A percentile compares a stretch with the other conserved stretches of the same genome.
Evolutionary conservation across 306 rosid species (phyloP).

Genomic region (Quercus wislizeni): DNA sequence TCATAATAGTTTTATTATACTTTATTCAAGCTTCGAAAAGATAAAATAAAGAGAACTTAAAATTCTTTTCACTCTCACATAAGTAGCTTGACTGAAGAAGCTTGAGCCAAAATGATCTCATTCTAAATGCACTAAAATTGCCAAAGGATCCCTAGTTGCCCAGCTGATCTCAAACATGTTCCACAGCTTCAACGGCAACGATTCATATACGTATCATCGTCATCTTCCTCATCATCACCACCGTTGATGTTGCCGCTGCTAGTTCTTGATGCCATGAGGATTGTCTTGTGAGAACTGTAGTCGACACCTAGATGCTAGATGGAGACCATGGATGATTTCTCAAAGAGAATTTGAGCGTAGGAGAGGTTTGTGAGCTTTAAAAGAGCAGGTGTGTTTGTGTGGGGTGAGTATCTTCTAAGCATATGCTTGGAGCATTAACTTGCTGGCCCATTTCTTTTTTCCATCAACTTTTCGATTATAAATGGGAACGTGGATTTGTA

Average conservation of each 20-base stretch:
- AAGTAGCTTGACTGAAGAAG: not conserved
- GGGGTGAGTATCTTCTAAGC: constrained; percentile 66
- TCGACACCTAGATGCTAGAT: not conserved
- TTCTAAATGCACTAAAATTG: constrained; percentile 25
- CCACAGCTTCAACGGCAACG: constrained; percentile 23
- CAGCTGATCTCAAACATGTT: constrained; percentile 48
- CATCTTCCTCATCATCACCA: constrained; percentile 25
- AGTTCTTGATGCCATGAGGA: constrained; percentile 15
- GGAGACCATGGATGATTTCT: constrained; percentile 15
- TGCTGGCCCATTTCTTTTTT: constrained; percentile 38
- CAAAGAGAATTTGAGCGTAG: constrained; percentile 27
- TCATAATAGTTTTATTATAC: not conserved
- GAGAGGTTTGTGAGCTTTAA: constrained; percentile 27
- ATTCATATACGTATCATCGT: not conserved
- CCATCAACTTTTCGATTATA: constrained; percentile 34
- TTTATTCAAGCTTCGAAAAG: not conserved
- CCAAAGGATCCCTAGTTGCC: constrained; percentile 87
- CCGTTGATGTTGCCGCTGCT: constrained; percentile 19
- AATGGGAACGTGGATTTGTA: constrained; percentile 25
- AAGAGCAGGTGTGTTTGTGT: constrained; percentile 24
- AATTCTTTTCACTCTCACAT: not conserved
- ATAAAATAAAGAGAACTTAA: not conserved
- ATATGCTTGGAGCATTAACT: constrained; percentile 65
- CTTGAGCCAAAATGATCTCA: constrained; percentile 2
- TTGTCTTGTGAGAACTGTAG: not conserved